Evolutionary conservation across 1,284 basidiomycete genomes (phyloP), one percentile per base, ranked within the genome.

Genomic region (Serendipita sp.): DNA sequence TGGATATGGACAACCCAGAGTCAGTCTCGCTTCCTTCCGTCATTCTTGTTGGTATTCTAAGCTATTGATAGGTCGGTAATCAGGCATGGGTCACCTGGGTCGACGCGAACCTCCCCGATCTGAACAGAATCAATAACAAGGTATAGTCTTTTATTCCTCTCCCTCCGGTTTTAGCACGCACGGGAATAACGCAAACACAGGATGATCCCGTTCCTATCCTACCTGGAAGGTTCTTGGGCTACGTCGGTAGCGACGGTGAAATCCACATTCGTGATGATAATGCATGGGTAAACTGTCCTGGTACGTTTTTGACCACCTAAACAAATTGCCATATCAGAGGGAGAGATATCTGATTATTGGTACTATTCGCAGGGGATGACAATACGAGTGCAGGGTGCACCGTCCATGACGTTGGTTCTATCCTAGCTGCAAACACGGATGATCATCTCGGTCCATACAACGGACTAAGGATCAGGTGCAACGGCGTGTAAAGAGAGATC

Each of bases 1-100:
- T 1, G 8, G 30, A 5, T 64, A 47, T 44, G 63, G 63, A 2
- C 30, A 41, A 4, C 63, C 63, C 17, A 44, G 63, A 29, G 45
- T 49, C 1, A 17, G 45, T 1, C 17, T 17, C 17, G 17, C 17
- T 17, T 17, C 17, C 17, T 17, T 17, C 17, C 17, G 17, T 17
- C 17, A 17, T 17, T 0, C 17, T 0, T 17, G 17, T 17, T 17
- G 17, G 17, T 17, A 17, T 17, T 17, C 17, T 17, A 0, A 17
- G 17, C 17, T 17, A 17, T 17, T n/a, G 10, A 22, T 22, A 53
- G 49, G 22, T 53, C 22, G 49, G 49, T 26, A 22, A 53, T 53
- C 8, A 22, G 49, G 49, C 8, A 1, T 53, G 49, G 49, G 49
- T 22, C 8, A 58, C 17, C 30, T 58, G 53, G 53, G 26, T 58